Evolutionary conservation across 225 moss, liverwort and hornwort genomes (phyloP), one percentile per base, ranked within the genome.

Genomic region (Straminergon stramineum): DNA sequence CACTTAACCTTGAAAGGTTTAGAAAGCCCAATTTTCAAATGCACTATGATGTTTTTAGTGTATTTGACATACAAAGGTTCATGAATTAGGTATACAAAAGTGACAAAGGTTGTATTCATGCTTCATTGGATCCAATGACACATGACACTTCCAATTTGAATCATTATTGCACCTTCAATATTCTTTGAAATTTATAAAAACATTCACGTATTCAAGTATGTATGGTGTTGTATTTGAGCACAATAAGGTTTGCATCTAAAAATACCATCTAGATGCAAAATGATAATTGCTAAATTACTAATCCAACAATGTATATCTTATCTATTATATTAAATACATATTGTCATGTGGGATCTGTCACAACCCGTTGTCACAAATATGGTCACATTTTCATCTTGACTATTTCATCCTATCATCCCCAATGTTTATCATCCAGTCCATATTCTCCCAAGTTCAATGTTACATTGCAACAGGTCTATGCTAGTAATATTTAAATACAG

Each of bases 161-260:
- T 78, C 9, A 78, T 10, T 55, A 6, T 55, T 23, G 37, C 2
- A 37, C 4, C 6, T 24, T 6, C 24, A 37, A 56, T 2, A 24
- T 24, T 10, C 45, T 2, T 4, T 0, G 15, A 2, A 23, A 35
- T 4, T 56, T 7, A 15, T 9, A 10, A 24, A 37, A 23, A 3
- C 0, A 1, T 23, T 23, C 13, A 34, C 1, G 1, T 35, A 55
- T 35, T 55, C 5, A 24, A 53, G 15, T 0, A 0, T 15, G 2
- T 15, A 55, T 23, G 0, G 16, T 56, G 9, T 3, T 2, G 14
- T 53, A 22, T 35, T 53, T 22, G 15, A 55, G 0, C 6, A 78
- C 37, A 15, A 9, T 23, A 37, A 37, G 15, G 37, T 78, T 78
- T 10, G 35, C 0, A 55, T 78, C 6, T 10, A 16, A 79, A 79